A percentile compares a stretch with the other conserved stretches of the same genome.
These are phyloP conservation scores for Castanopsis chinensis DNA, from an alignment of 306 rosid genomes.

Conservation along the genomic window DNA sequence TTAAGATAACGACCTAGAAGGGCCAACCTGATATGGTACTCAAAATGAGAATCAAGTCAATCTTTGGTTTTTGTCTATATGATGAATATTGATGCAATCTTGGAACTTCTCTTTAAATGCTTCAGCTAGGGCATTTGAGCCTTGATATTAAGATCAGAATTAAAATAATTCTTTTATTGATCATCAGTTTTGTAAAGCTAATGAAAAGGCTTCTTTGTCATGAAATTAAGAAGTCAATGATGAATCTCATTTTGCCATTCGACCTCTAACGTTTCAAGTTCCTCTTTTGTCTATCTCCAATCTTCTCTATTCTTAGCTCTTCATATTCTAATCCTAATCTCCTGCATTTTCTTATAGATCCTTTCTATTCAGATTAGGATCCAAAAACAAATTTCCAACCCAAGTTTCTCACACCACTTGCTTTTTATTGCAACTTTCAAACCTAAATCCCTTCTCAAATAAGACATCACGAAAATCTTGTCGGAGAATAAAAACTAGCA, in stretches of 20 bases:
- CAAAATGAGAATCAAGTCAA: no score
- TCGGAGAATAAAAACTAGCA: not conserved
- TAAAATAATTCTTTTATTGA: not conserved
- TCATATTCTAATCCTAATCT: no score
- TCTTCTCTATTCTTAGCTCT: no score
- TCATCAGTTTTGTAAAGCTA: not conserved
- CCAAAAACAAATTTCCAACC: not conserved
- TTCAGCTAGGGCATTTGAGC: not conserved
- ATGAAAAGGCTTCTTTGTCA: not conserved
- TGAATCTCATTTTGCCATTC: no score
- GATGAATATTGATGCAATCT: no score
- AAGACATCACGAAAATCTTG: not conserved
- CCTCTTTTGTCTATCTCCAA: no score
- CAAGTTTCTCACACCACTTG: not conserved
- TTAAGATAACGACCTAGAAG: no score
- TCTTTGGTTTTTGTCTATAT: no score
- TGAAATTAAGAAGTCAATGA: not conserved
- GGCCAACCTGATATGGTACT: no score
- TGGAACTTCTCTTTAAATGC: not conserved
- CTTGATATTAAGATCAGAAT: not conserved
- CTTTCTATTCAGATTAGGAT: not conserved
- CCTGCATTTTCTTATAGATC: no score
- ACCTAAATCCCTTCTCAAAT: not conserved
- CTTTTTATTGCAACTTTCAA: not conserved
- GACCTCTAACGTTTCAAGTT: no score